Percentiles rank a stretch among this genome's conserved stretches.
These are phyloP conservation scores for Pelargonium australe DNA, from an alignment of 441 rosid species.

Conservation along the genomic window DNA sequence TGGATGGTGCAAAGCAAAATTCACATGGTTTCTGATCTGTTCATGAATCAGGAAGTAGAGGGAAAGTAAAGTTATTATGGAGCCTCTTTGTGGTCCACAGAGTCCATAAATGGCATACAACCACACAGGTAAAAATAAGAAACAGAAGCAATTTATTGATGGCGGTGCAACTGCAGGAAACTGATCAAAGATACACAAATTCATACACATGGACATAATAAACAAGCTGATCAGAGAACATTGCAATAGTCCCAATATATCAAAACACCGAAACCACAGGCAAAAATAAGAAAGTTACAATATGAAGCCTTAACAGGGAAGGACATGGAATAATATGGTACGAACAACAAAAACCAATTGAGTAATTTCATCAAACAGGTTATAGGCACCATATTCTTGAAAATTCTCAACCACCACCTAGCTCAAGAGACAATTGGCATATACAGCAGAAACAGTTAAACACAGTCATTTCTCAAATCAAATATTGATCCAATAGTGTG, in stretches of 20 bases:
- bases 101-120: not conserved
- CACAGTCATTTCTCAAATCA: not conserved
- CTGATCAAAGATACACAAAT: not conserved
- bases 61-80: not conserved
- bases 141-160: conserved; percentile 6
- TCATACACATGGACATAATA: not conserved
- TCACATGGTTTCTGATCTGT: conserved; percentile 4
- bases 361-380: conserved; percentile 6
- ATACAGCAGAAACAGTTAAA: not conserved
- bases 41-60: conserved; percentile 2
- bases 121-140: not conserved
- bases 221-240: conserved; percentile 6
- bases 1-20: not conserved
- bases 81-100: conserved; percentile 4
- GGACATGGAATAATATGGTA: not conserved
- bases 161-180: conserved; percentile 10
- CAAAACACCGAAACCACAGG: not conserved
- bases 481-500: not conserved
- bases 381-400: not conserved
- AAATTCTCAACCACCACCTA: not conserved
- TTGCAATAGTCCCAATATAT: not conserved
- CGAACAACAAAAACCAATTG: not conserved
- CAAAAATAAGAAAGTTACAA: not conserved
- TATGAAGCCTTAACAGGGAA: not conserved
- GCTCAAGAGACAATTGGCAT: not conserved